Conservation (phyloP, 441 rosid species). For the Flueggea neowawraea region DNA sequence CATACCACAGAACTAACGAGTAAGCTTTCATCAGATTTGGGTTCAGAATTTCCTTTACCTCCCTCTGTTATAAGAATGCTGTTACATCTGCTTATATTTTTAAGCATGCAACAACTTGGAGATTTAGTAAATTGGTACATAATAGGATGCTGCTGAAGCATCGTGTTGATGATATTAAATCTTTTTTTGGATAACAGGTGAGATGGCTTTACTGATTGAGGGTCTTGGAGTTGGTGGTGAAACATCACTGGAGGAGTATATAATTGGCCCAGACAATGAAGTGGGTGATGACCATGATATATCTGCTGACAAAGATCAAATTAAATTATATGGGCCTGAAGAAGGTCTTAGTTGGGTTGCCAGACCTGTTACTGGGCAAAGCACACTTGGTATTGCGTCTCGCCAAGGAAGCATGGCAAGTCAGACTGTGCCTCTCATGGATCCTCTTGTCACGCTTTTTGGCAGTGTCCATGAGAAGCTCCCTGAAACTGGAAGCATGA, state of each 20-base stretch:
- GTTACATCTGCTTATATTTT: too few species aligned
- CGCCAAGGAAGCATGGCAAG: constrained; percentile 61
- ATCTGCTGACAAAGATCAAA: constrained; percentile 43
- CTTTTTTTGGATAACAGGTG: constrained; percentile 38
- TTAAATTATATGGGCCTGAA: constrained; percentile 61
- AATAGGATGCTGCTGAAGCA: background rate
- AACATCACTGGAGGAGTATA: constrained; percentile 54
- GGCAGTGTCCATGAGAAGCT: constrained; percentile 82
- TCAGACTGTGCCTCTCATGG: constrained; percentile 48
- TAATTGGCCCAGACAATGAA: constrained; percentile 41
- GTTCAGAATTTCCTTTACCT: too few species aligned
- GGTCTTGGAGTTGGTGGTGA: constrained; percentile 67
- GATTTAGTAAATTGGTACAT: too few species aligned
- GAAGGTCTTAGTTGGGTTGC: constrained; percentile 74
- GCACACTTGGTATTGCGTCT: constrained; percentile 51
- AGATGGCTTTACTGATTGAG: constrained; percentile 70
- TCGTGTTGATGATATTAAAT: constrained; percentile 14
- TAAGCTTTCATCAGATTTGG: too few species aligned
- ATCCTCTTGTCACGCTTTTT: constrained; percentile 81
- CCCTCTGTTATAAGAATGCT: too few species aligned
- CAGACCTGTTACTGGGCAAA: constrained; percentile 55
- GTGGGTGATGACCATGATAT: constrained; percentile 27
- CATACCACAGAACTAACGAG: too few species aligned
- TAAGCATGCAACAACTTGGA: background rate
- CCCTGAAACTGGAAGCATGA: constrained; percentile 80